Conservation (phyloP, 345 rosid genomes). For the Rubroshorea leprosula region DNA sequence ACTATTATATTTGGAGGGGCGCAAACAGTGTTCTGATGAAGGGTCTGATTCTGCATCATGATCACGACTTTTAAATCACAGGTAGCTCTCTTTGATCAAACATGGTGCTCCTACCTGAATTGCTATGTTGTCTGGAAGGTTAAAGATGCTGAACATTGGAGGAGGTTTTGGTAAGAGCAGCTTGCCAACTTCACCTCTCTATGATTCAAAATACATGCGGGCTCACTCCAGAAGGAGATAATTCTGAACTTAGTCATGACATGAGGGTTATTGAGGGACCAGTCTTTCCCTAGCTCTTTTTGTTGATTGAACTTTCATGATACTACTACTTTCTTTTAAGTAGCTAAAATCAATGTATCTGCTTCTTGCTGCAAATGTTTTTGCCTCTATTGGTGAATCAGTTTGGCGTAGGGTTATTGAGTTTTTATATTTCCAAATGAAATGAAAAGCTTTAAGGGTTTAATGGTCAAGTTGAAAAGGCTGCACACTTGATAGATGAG, state of each 20-base stretch:
- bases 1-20: conserved; percentile 73
- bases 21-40: conserved; percentile 50
- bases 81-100: conserved; percentile 71
- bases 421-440: too few relatives aligned
- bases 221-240: conserved; percentile 59
- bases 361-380: too few relatives aligned
- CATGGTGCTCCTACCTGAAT: conserved; percentile 80
- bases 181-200: conserved; percentile 96
- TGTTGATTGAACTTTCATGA: neutral
- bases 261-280: conserved; percentile 86
- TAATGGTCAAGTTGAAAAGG: too few relatives aligned
- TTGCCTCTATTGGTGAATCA: too few relatives aligned
- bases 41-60: conserved; percentile 32
- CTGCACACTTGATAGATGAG: too few relatives aligned
- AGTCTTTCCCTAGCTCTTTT: conserved; percentile 34
- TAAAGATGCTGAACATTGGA: conserved; percentile 86
- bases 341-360: too few relatives aligned
- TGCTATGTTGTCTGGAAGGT: conserved; percentile 96
- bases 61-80: conserved; percentile 66
- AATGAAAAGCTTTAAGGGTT: too few relatives aligned
- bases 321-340: too few relatives aligned
- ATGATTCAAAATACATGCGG: conserved; percentile 94
- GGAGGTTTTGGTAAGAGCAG: conserved; percentile 90
- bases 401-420: too few relatives aligned
- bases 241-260: conserved; percentile 65